Conservation (phyloP, 2,329 filamentous ascomycete species). For the Stemphylium lycopersici region DNA sequence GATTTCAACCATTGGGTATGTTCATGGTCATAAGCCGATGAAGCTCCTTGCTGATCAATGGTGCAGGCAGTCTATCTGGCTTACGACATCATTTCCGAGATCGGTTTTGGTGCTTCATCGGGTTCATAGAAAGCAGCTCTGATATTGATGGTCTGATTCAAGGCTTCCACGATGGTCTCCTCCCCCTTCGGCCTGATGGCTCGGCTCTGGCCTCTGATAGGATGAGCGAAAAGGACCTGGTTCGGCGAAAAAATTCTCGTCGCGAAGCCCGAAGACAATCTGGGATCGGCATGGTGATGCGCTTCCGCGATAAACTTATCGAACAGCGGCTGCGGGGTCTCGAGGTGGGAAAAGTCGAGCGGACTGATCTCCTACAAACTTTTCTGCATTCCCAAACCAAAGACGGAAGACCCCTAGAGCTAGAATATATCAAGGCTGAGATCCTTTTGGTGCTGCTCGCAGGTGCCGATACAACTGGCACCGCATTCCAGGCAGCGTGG, state of each 20-base stretch:
- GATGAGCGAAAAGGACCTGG: conserved; percentile 54
- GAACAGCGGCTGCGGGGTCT: conserved; percentile 57
- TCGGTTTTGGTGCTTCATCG: conserved; percentile 63
- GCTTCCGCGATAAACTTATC: conserved; percentile 63
- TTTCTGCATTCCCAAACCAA: conserved; percentile 49
- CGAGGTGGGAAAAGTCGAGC: conserved; percentile 53
- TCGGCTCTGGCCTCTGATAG: conserved; percentile 61
- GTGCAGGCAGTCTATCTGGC: conserved; percentile 52
- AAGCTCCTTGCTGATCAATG: background rate
- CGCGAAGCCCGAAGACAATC: conserved; percentile 60
- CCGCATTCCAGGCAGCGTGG: conserved; percentile 57
- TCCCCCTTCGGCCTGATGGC: conserved; percentile 60
- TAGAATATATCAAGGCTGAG: conserved; percentile 61
- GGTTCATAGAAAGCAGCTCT: conserved; percentile 59
- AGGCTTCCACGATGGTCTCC: conserved; percentile 60
- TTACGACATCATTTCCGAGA: conserved; percentile 63
- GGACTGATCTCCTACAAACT: conserved; percentile 62
- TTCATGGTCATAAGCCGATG: background rate
- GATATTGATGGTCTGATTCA: conserved; percentile 62
- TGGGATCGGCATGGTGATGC: conserved; percentile 63
- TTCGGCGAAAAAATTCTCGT: conserved; percentile 58
- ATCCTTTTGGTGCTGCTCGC: conserved; percentile 60
- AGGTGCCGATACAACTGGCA: conserved; percentile 61
- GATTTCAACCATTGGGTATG: conserved; percentile 61
- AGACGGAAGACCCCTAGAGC: conserved; percentile 53